phyloP scores from a whole-genome alignment of 495 filamentous ascomycete species.

The Cairneyella variabilis region DNA sequence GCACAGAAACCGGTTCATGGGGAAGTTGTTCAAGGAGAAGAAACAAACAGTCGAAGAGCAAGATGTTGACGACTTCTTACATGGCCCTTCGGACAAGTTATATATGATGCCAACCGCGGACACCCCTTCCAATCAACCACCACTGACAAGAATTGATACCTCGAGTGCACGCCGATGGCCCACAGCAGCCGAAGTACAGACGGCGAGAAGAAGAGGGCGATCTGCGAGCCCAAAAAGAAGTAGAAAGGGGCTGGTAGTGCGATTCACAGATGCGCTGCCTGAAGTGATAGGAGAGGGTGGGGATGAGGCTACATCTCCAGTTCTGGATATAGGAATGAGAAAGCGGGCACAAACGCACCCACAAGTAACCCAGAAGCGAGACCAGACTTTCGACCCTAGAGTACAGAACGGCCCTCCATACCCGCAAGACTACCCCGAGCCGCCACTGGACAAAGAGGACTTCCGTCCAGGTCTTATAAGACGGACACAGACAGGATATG shows the following conservation, averaged over 20 bases:
- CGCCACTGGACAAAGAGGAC: conserved; percentile 2
- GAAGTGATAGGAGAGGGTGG: conserved; percentile 85
- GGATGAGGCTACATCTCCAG: conserved; percentile 70
- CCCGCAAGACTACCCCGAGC: background rate
- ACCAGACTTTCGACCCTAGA: conserved; percentile 11
- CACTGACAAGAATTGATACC: conserved; percentile 23
- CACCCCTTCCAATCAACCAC: conserved; percentile 9
- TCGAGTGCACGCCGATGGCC: conserved; percentile 25
- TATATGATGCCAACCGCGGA: conserved; percentile 19
- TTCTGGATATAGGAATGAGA: conserved; percentile 60
- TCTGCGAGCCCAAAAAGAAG: conserved; percentile 30
- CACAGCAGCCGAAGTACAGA: conserved; percentile 19
- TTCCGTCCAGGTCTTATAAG: conserved; percentile 30
- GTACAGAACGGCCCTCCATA: conserved; percentile 23
- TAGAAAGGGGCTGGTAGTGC: conserved; percentile 64
- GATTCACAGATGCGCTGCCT: conserved; percentile 61
- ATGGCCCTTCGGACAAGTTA: conserved; percentile 21
- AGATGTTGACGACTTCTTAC: conserved; percentile 19
- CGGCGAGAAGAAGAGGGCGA: conserved; percentile 8
- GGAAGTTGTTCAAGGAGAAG: conserved; percentile 24
- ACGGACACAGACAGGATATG: conserved; percentile 47
- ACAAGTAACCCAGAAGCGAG: conserved; percentile 27
- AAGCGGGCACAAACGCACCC: conserved; percentile 32
- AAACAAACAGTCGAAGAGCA: background rate
- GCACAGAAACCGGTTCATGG: conserved; percentile 19